phyloP scores from a whole-genome alignment of 768 basidiomycete species.

The Psilocybe tampanensis region DNA sequence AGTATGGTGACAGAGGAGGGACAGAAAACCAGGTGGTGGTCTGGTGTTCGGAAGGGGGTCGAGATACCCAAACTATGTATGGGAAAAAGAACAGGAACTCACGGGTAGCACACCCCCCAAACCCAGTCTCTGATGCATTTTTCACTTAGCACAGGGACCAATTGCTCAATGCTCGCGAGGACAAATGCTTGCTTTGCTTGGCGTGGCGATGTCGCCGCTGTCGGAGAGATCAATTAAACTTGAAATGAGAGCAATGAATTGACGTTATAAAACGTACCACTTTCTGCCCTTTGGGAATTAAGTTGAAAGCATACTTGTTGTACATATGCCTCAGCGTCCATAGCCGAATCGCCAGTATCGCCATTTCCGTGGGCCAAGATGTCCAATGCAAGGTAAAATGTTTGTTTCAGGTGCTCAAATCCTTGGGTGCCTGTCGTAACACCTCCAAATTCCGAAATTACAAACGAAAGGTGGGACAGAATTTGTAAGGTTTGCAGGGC shows the following conservation, averaged over 20 bases:
- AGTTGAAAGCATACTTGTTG: constrained; percentile 27
- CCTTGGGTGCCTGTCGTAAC: constrained; percentile 57
- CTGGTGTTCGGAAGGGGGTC: neutral
- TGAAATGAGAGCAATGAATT: neutral
- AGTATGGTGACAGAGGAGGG: too few species aligned
- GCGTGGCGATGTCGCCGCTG: constrained; percentile 24
- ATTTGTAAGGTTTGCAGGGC: constrained; percentile 57
- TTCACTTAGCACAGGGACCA: constrained; percentile 62
- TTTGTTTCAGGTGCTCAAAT: constrained; percentile 73
- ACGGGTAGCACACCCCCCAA: constrained; percentile 65
- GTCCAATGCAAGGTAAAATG: constrained; percentile 79
- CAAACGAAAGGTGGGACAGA: constrained; percentile 71
- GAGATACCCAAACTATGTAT: neutral
- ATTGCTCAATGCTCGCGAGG: constrained; percentile 77
- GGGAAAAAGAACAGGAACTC: constrained; percentile 4
- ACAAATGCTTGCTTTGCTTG: constrained; percentile 61
- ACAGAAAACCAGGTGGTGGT: neutral
- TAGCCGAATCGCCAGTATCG: constrained; percentile 15
- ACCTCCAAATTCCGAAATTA: constrained; percentile 82
- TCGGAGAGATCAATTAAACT: constrained; percentile 7
- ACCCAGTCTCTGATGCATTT: constrained; percentile 55
- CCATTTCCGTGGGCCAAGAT: constrained; percentile 51
- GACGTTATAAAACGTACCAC: constrained; percentile 19
- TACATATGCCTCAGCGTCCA: constrained; percentile 30
- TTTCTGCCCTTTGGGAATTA: constrained; percentile 25